These are phyloP conservation scores for Phytophthora nicotianae DNA, from an alignment of 352 stramenopile species.

Conservation along the genomic window DNA sequence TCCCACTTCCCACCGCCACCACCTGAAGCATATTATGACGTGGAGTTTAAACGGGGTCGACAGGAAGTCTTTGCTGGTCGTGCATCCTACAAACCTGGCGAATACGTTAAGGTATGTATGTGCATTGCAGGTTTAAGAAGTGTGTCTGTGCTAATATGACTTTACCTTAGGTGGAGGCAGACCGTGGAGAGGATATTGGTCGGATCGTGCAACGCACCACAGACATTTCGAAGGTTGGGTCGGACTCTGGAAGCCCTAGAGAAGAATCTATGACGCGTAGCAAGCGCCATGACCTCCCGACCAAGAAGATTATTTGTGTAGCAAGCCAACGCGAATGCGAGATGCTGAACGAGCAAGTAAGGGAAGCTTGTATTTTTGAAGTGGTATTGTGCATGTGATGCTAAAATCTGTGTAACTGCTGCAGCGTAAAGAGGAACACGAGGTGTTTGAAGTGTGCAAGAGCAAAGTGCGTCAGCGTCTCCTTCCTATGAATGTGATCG, in stretches of 20 bases:
- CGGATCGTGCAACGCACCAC: slow-evolving; percentile 90
- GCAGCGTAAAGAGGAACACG: slow-evolving; percentile 94
- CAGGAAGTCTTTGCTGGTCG: slow-evolving; percentile 91
- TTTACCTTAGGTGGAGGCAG: slow-evolving; percentile 94
- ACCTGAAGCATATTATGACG: slow-evolving; percentile 90
- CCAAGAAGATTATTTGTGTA: slow-evolving; percentile 94
- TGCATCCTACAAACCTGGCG: slow-evolving; percentile 88
- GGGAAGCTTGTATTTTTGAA: not conserved
- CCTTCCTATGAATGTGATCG: slow-evolving; percentile 97
- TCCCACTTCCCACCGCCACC: slow-evolving; percentile 60
- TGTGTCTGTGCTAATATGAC: not conserved
- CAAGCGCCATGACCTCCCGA: slow-evolving; percentile 73
- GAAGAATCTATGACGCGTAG: slow-evolving; percentile 54
- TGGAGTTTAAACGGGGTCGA: slow-evolving; percentile 96
- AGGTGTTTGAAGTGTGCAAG: slow-evolving; percentile 96
- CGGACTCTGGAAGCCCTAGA: slow-evolving; percentile 32
- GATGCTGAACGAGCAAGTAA: slow-evolving; percentile 89
- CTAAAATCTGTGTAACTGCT: not conserved
- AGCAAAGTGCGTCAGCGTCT: slow-evolving; percentile 94
- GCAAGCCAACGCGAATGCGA: slow-evolving; percentile 93
- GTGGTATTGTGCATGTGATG: not conserved
- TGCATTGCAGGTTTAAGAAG: not conserved
- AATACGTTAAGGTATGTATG: slow-evolving; percentile 91
- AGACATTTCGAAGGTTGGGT: slow-evolving; percentile 80
- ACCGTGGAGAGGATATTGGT: slow-evolving; percentile 97